Base-by-base conservation (phyloP, 768 basidiomycete species). In the Russula sp. region DNA sequence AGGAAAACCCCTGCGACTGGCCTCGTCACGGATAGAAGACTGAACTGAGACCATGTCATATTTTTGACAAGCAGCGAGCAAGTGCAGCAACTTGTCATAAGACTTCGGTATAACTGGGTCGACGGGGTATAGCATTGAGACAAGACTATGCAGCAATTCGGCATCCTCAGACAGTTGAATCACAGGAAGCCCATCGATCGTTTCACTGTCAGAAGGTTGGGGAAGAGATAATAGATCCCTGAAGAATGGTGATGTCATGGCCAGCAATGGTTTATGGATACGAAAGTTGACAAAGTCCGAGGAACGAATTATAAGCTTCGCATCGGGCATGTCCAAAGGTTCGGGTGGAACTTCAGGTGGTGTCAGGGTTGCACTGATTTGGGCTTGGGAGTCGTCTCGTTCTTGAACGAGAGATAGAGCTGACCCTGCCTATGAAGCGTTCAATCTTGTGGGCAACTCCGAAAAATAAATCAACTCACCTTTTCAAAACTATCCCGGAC, bases 21-120 rank as follows among this genome's bases (percentile, higher is more conserved):
- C 29, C 13, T 38, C 14, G 29, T 48, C 48, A 22, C 57, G 57
- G 22, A 58, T 49, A 34, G 11, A 42, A 2, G 57, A 58, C 22
- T 46, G 42, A 32, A 65, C 36, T 29, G 46, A 52, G 20, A 43
- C 46, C 59, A 71, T 66, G 3, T 68, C 56, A 51, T 70, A 71
- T 54, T 72, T 72, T 18, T 46, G 29, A 6, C 59, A 65, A 2
- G 67, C 65, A 16, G 60, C 61, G 29, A 69, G 55, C 20, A 65
- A 53, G 39, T 18, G 22, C 10, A 50, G 5, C 8, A 61, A 34
- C 34, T 29, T 53, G 14, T 56, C 48, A 14, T 39, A 43, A 7
- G 43, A 42, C 16, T 20, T 16, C 10, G 54, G 54, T 20, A 48
- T 41, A n/a, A 14, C 29, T 3, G 46, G 32, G 9, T 18, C 22